phyloP scores from a whole-genome alignment of 2,329 filamentous ascomycete species.

The Rutstroemia sp. region DNA sequence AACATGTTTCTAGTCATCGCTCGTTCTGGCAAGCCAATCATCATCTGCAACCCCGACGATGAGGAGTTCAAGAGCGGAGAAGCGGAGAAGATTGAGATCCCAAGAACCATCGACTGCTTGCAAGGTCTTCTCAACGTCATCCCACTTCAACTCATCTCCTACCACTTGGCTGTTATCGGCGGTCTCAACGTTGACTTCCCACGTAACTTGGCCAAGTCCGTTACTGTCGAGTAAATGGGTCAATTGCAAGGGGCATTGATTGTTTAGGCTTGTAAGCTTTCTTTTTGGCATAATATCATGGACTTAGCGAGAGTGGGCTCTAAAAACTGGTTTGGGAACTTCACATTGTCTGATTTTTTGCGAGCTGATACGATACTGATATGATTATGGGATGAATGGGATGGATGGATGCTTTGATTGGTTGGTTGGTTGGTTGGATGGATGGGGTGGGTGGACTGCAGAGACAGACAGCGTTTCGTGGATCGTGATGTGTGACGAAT shows the following conservation, averaged over 20 bases:
- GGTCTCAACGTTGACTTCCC: constrained; percentile 98
- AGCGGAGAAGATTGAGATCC: constrained; percentile 96
- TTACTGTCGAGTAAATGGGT: constrained; percentile 79
- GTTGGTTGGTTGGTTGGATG: background rate
- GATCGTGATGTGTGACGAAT: background rate
- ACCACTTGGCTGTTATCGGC: constrained; percentile 96
- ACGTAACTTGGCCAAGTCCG: constrained; percentile 96
- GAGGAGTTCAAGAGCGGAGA: constrained; percentile 81
- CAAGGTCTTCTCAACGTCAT: constrained; percentile 98
- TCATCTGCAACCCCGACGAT: constrained; percentile 92
- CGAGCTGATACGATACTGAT: background rate
- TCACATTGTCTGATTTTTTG: background rate
- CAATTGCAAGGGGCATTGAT: background rate
- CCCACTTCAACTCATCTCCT: constrained; percentile 93
- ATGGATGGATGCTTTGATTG: background rate
- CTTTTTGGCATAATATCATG: constrained; percentile 1
- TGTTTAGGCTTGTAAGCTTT: constrained; percentile 8
- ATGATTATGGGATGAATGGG: background rate
- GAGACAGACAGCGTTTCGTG: background rate
- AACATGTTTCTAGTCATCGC: constrained; percentile 65
- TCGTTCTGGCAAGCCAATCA: constrained; percentile 90
- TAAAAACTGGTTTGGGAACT: background rate
- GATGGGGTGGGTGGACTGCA: background rate
- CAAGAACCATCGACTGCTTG: constrained; percentile 87
- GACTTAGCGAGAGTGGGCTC: background rate